These are phyloP conservation scores for Hymenoscyphus scutula DNA, from an alignment of 2,329 filamentous ascomycete species.

Conservation along the genomic window DNA sequence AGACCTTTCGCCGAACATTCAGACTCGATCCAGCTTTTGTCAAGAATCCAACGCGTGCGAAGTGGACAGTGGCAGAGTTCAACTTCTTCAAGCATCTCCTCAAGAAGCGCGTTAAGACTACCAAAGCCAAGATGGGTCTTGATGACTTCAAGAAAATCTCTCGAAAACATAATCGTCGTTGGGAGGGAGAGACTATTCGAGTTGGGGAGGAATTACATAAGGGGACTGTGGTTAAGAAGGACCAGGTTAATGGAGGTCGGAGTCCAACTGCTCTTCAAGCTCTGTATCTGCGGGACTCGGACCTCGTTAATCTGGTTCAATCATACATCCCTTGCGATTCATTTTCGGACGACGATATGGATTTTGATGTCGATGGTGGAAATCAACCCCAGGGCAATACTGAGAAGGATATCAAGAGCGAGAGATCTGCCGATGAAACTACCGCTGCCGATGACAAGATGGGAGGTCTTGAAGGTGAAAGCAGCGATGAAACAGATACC, in stretches of 20 bases:
- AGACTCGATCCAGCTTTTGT: constrained; percentile 8
- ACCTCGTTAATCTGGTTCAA: neutral
- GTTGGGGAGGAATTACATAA: neutral
- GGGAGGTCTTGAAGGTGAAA: neutral
- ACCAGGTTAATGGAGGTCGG: neutral
- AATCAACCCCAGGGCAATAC: neutral
- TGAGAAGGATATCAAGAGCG: neutral
- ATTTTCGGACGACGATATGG: neutral
- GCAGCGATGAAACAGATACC: neutral
- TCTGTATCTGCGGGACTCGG: neutral
- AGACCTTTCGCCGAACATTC: constrained; percentile 12
- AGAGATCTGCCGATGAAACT: neutral
- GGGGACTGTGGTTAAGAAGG: neutral
- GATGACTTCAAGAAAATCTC: constrained; percentile 4
- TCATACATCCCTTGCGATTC: neutral
- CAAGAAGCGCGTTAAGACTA: neutral
- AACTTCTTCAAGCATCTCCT: neutral
- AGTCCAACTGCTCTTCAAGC: neutral
- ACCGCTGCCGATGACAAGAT: neutral
- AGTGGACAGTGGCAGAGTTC: neutral
- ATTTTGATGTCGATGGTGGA: neutral
- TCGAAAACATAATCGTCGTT: neutral
- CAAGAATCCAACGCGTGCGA: constrained; percentile 3
- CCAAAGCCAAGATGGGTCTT: neutral
- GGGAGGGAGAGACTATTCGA: neutral